Conservation (phyloP, 495 filamentous ascomycete species). For the Collariella sp. region DNA sequence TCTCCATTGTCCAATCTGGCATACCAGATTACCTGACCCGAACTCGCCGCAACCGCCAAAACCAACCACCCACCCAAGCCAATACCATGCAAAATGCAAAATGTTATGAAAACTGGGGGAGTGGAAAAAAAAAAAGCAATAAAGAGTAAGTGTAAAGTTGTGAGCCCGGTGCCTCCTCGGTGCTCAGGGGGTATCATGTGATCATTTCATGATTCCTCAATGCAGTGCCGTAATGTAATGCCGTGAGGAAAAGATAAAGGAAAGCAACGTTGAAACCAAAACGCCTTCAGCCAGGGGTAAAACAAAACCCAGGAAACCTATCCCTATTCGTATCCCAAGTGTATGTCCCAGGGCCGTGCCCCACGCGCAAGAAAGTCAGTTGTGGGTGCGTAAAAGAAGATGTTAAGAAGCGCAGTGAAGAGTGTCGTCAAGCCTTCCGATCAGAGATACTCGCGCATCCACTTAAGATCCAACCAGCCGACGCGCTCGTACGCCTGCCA, state of each 20-base stretch:
- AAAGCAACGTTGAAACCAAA: too few relatives aligned
- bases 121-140: not conserved
- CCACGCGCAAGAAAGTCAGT: too few relatives aligned
- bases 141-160: not conserved
- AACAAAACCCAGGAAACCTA: too few relatives aligned
- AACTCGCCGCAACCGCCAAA: too few relatives aligned
- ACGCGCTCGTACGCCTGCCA: slow-evolving; percentile 88
- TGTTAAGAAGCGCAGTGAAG: too few relatives aligned
- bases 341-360: too few relatives aligned
- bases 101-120: not conserved
- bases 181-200: slow-evolving; percentile 12
- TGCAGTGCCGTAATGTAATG: slow-evolving; percentile 8
- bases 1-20: not conserved
- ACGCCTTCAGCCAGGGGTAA: too few relatives aligned
- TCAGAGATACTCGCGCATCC: slow-evolving; percentile 47
- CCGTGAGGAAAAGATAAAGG: not conserved
- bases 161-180: not conserved
- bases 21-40: not conserved
- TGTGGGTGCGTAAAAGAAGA: too few relatives aligned
- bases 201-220: slow-evolving; percentile 7
- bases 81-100: slow-evolving; percentile 5
- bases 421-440: not conserved
- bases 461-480: slow-evolving; percentile 69
- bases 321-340: too few relatives aligned
- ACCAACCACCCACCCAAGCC: not conserved